Evolutionary conservation across 345 rosid genomes (phyloP).

Genomic region (Nephelium lappaceum): DNA sequence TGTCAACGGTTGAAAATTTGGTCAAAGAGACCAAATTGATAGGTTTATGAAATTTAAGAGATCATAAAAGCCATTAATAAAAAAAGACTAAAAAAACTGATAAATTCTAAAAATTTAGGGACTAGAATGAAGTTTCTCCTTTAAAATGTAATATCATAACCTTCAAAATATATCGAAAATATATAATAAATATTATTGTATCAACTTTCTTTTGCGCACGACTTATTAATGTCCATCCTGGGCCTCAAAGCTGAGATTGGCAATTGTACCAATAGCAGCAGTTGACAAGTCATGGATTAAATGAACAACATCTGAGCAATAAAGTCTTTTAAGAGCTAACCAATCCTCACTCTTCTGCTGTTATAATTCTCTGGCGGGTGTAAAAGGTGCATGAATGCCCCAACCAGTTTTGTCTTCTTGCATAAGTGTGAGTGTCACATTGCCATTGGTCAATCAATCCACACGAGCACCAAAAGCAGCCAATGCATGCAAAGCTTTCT

Average conservation of each 20-base stretch:
- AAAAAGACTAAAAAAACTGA: too few relatives aligned
- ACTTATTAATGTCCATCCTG: too few relatives aligned
- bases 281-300: not conserved
- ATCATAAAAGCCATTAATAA: too few relatives aligned
- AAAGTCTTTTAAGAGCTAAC: not conserved
- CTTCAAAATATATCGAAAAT: too few relatives aligned
- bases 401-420: slow-evolving; percentile 35
- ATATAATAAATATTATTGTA: too few relatives aligned
- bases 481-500: slow-evolving; percentile 16
- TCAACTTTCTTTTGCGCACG: too few relatives aligned
- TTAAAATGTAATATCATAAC: too few relatives aligned
- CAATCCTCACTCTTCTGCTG: not conserved
- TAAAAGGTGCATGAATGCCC: not conserved
- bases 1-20: too few relatives aligned
- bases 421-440: not conserved
- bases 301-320: slow-evolving; percentile 15
- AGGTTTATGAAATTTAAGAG: too few relatives aligned
- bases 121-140: too few relatives aligned
- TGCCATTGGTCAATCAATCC: slow-evolving; percentile 22
- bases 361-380: not conserved
- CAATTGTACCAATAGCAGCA: not conserved
- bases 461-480: slow-evolving; percentile 3
- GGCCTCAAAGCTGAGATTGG: not conserved
- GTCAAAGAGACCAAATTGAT: too few relatives aligned
- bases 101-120: too few relatives aligned